These are phyloP conservation scores for Hypholoma sublateritium DNA, from an alignment of 768 basidiomycete species.

Conservation along the genomic window DNA sequence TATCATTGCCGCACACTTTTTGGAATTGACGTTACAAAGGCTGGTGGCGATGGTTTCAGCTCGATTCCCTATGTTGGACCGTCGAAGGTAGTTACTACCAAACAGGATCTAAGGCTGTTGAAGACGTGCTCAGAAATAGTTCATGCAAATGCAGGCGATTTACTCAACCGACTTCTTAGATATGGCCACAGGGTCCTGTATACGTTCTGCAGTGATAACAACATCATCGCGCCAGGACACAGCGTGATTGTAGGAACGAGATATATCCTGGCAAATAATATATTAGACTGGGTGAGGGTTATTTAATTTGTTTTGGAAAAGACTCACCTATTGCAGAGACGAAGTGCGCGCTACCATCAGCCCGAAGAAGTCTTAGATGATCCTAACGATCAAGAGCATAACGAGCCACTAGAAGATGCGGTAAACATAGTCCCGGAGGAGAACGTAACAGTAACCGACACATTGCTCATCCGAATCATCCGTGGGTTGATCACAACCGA, in stretches of 20 bases:
- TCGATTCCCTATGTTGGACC: not conserved
- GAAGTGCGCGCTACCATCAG: too few species aligned
- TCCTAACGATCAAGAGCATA: not conserved
- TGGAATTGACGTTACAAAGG: slow-evolving; percentile 7
- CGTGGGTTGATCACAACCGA: not conserved
- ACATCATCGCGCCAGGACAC: not conserved
- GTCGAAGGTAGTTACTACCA: not conserved
- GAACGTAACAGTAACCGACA: not conserved
- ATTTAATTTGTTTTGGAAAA: not conserved
- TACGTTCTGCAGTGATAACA: not conserved
- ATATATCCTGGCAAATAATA: not conserved
- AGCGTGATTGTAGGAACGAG: not conserved
- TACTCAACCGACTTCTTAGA: not conserved
- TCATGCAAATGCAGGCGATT: not conserved
- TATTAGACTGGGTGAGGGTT: not conserved
- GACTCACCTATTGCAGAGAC: too few species aligned
- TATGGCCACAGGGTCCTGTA: not conserved
- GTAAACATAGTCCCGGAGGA: not conserved
- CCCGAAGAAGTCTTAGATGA: too few species aligned
- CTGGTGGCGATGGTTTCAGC: slow-evolving; percentile 4
- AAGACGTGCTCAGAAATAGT: not conserved
- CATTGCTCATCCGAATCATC: not conserved
- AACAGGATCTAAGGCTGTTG: not conserved
- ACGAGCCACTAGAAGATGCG: not conserved
- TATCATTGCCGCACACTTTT: slow-evolving; percentile 9